Base-by-base conservation (phyloP, 2,329 filamentous ascomycete species). In the Stachybotrys elegans region DNA sequence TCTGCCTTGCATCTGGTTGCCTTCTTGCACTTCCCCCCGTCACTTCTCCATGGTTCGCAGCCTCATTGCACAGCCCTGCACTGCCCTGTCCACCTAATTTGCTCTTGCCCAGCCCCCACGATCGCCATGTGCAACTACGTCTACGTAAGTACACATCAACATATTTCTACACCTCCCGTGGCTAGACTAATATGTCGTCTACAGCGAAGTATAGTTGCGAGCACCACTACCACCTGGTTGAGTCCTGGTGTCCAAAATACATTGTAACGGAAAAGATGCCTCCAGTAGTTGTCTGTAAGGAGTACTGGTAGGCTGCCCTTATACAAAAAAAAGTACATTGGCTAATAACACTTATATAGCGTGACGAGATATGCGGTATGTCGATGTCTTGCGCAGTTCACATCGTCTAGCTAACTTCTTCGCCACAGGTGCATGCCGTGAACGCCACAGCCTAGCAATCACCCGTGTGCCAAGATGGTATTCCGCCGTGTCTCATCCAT, bases 141-240 rank as follows among this genome's bases (percentile, higher is more conserved):
- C 44, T 72, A 74, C 52, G 68, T 71, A 58, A 48, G 65, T 57
- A 19, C 16, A 12, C 17, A 31, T 38, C 19, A 20, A 7, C 43
- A 45, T 34, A 21, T 12, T 32, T 40, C 25, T 17, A 4, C n/a
- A n/a, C n/a, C n/a, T n/a, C n/a, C n/a, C n/a, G n/a, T n/a, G n/a
- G n/a, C 32, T 19, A 12, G 29, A 16, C 51, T 53, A 43, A 51
- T 47, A 25, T 19, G 6, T 34, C 17, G n/a, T 20, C 19, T 37
- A 29, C 48, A 75, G 72, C 72, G 73, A 46, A 76, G 48, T 65
- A 75, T 47, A 72, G 73, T 58, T 76, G 73, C 49, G 66, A 72
- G 50, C 65, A 68, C 43, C 71, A 76, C 57, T 74, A 72, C 61
- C 73, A 76, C 50, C 57, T 69, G 48, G 68, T 71, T 44, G 68